These are phyloP conservation scores for Cubamyces sp. DNA, from an alignment of 768 basidiomycete species.

Conservation along the genomic window DNA sequence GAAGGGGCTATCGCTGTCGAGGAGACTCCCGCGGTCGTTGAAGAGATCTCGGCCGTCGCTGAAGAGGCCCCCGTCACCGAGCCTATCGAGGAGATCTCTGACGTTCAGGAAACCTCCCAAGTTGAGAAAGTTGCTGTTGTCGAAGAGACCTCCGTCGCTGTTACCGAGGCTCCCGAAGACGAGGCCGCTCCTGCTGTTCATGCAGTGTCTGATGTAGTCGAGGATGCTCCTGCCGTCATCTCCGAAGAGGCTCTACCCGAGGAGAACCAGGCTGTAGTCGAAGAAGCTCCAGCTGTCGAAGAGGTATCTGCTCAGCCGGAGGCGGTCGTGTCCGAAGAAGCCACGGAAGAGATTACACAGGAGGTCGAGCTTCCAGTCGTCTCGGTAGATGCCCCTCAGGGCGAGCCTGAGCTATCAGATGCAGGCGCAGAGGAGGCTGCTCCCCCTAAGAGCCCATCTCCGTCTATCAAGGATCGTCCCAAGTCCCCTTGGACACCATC, in stretches of 20 bases:
- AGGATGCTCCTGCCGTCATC: conserved; percentile 3
- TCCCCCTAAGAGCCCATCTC: conserved; percentile 14
- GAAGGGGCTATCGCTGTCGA: not conserved
- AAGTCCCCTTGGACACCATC: conserved; percentile 58
- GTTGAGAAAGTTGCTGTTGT: not conserved
- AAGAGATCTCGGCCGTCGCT: not conserved
- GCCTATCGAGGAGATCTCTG: not conserved
- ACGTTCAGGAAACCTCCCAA: not conserved
- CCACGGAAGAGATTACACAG: not conserved
- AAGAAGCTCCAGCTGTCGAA: conserved; percentile 1
- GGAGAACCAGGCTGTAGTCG: conserved; percentile 3
- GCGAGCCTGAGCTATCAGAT: conserved; percentile 9
- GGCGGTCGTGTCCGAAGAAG: not conserved
- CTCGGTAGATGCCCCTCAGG: conserved; percentile 12
- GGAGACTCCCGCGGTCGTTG: not conserved
- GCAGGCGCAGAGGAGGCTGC: conserved; percentile 8
- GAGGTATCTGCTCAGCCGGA: conserved; percentile 3
- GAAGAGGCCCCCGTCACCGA: not conserved
- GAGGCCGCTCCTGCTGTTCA: not conserved
- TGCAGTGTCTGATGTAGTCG: not conserved
- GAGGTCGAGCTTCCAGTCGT: conserved; percentile 13
- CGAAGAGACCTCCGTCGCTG: not conserved
- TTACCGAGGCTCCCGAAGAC: not conserved
- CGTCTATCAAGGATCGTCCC: conserved; percentile 40
- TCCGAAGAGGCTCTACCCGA: not conserved